phyloP scores from a whole-genome alignment of 768 basidiomycete genomes.

The Amanita pallidorosea region DNA sequence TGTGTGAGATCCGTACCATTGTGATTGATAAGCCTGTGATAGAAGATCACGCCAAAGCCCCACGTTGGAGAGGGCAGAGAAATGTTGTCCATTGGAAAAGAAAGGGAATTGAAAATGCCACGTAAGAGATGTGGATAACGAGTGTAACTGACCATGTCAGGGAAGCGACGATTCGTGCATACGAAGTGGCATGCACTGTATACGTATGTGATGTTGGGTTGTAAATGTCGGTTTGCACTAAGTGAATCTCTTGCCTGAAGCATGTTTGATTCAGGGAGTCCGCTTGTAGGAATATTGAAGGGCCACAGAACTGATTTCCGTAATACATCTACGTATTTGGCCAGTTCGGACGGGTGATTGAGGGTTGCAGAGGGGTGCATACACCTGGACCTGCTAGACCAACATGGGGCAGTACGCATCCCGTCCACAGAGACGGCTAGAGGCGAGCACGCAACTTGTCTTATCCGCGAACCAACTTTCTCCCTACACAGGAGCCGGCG shows the following conservation, averaged over 20 bases:
- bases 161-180: slow-evolving; percentile 46
- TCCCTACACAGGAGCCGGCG: slow-evolving; percentile 47
- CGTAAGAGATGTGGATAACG: slow-evolving; percentile 11
- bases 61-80: neutral
- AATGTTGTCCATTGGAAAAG: neutral
- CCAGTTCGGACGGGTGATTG: slow-evolving; percentile 43
- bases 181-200: slow-evolving; percentile 38
- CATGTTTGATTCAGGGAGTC: slow-evolving; percentile 11
- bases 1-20: too few relatives aligned
- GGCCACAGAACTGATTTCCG: slow-evolving; percentile 44
- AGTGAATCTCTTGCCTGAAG: slow-evolving; percentile 32
- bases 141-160: slow-evolving; percentile 60
- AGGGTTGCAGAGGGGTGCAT: slow-evolving; percentile 52
- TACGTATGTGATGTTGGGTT: slow-evolving; percentile 36
- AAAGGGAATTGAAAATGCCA: slow-evolving; percentile 1
- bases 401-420: neutral
- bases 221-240: slow-evolving; percentile 22
- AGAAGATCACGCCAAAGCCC: too few relatives aligned
- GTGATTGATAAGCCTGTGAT: too few relatives aligned
- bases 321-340: slow-evolving; percentile 51
- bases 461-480: slow-evolving; percentile 42
- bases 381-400: slow-evolving; percentile 23
- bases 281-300: neutral
- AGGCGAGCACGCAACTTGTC: slow-evolving; percentile 18
- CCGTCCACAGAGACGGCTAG: neutral